Evolutionary conservation across 768 basidiomycete species (phyloP).

Genomic region (Cubamyces sp.): DNA sequence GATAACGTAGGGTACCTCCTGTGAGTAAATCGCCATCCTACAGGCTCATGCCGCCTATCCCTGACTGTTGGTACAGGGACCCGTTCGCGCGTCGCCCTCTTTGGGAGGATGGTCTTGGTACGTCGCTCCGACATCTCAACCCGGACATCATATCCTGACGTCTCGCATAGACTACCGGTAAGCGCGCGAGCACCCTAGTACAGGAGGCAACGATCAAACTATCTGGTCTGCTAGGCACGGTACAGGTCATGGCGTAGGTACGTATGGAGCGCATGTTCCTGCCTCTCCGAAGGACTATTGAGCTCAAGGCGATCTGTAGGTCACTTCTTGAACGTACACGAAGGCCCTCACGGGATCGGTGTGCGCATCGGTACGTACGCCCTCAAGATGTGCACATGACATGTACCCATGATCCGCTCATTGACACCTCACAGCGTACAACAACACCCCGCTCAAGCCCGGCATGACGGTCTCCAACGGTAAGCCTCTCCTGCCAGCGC

Average conservation of each 20-base stretch:
- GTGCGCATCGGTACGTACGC: slow-evolving; percentile 46
- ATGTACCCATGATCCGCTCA: no score
- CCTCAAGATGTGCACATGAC: not conserved
- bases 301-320: slow-evolving; percentile 35
- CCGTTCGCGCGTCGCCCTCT: slow-evolving; percentile 76
- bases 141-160: not conserved
- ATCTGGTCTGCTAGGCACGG: slow-evolving; percentile 64
- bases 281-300: not conserved
- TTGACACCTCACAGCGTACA: slow-evolving; percentile 51
- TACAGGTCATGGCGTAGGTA: slow-evolving; percentile 89
- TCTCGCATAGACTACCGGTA: slow-evolving; percentile 58
- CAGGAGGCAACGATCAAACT: not conserved
- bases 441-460: slow-evolving; percentile 69
- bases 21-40: slow-evolving; percentile 46
- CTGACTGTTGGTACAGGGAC: slow-evolving; percentile 54
- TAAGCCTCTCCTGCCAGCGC: slow-evolving; percentile 26
- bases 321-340: slow-evolving; percentile 93
- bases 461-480: slow-evolving; percentile 93
- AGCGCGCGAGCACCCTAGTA: not conserved
- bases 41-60: no score
- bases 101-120: slow-evolving; percentile 89
- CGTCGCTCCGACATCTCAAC: slow-evolving; percentile 25
- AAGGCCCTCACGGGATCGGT: slow-evolving; percentile 72
- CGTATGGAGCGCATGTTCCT: not conserved
- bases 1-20: slow-evolving; percentile 52